These are phyloP conservation scores for Sarcodon sp. DNA, from an alignment of 768 basidiomycete genomes.

Conservation along the genomic window DNA sequence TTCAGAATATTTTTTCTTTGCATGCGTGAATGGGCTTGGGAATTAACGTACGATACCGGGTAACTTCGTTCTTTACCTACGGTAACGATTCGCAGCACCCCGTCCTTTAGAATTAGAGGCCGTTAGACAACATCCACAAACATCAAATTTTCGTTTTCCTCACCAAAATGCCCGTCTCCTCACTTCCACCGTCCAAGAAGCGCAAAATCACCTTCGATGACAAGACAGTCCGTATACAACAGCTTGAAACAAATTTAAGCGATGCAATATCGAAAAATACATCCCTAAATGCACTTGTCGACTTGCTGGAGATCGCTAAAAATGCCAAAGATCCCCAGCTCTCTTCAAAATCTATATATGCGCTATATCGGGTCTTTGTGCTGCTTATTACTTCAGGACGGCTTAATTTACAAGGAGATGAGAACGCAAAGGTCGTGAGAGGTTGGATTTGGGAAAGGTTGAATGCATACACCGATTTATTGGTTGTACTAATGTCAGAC, in stretches of 20 bases:
- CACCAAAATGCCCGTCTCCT: neutral
- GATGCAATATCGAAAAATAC: conserved; percentile 35
- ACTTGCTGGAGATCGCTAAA: conserved; percentile 51
- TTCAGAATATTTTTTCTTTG: too few species aligned
- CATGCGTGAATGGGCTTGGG: too few species aligned
- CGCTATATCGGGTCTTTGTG: conserved; percentile 70
- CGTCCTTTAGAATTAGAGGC: too few species aligned
- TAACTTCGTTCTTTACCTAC: too few species aligned
- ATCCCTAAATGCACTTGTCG: conserved; percentile 69
- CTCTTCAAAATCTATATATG: conserved; percentile 68
- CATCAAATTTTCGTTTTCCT: too few species aligned
- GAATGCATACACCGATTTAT: conserved; percentile 53
- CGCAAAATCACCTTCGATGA: conserved; percentile 9
- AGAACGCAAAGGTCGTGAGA: conserved; percentile 47
- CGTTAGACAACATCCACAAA: too few species aligned
- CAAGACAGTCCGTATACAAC: conserved; percentile 18
- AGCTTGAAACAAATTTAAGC: conserved; percentile 44
- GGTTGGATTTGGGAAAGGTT: conserved; percentile 74
- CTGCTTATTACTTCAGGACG: conserved; percentile 45
- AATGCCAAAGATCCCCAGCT: conserved; percentile 35
- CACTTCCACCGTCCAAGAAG: conserved; percentile 13
- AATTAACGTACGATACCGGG: too few species aligned
- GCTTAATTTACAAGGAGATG: conserved; percentile 41
- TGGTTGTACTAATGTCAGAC: conserved; percentile 62
- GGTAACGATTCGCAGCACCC: too few species aligned